Conservation (phyloP, 441 rosid species). For the Pelargonium myrrhifolium region DNA sequence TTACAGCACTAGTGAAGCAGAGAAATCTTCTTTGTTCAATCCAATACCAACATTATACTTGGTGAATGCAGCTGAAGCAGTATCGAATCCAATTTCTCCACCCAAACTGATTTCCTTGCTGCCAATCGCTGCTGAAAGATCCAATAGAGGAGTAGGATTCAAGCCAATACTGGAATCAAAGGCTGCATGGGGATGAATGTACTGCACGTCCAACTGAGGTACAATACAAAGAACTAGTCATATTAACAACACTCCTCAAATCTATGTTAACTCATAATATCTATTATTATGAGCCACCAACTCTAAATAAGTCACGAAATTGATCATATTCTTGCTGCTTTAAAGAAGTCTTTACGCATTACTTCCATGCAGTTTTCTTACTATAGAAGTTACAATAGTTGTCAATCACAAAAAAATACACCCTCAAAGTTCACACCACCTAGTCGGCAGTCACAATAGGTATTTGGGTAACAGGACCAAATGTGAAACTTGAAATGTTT, state of each 20-base stretch:
- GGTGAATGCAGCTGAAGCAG: constrained; percentile 53
- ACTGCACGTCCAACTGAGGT: constrained; percentile 64
- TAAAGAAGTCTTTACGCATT: background rate
- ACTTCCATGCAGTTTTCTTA: background rate
- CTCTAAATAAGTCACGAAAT: background rate
- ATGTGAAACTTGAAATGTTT: too few species aligned
- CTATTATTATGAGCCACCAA: background rate
- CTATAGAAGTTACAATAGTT: too few species aligned
- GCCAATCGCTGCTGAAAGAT: constrained; percentile 66
- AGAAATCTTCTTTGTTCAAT: constrained; percentile 53
- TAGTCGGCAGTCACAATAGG: too few species aligned
- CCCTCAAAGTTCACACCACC: too few species aligned
- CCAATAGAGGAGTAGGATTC: constrained; percentile 66
- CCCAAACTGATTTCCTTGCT: constrained; percentile 53
- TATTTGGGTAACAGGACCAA: too few species aligned
- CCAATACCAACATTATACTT: constrained; percentile 66
- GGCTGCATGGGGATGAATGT: constrained; percentile 64
- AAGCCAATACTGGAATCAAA: constrained; percentile 67
- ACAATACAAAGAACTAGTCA: constrained; percentile 14
- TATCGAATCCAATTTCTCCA: constrained; percentile 69
- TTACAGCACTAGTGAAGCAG: constrained; percentile 61
- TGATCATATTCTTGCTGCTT: background rate
- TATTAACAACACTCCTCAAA: background rate
- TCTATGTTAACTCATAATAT: background rate
- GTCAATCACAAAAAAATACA: too few species aligned